Conservation (phyloP, 176 grass and related monocot genomes). For the Panicum miliaceum region DNA sequence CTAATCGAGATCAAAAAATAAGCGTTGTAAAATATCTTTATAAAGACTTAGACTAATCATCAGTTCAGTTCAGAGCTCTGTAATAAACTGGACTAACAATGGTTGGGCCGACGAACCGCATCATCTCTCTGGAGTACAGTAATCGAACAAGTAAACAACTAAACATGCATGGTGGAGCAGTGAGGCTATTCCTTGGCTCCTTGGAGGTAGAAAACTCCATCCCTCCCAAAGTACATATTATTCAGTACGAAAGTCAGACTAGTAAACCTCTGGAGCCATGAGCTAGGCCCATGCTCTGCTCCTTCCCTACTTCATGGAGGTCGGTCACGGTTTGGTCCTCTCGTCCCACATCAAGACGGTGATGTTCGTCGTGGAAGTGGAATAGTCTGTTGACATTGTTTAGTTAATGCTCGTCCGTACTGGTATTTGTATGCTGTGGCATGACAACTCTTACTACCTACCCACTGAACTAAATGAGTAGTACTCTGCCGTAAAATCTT, state of each 20-base stretch:
- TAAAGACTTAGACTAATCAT: no score
- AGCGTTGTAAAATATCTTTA: no score
- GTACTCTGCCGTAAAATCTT: no score
- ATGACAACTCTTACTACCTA: neutral
- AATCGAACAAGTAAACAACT: no score
- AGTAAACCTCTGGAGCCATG: neutral
- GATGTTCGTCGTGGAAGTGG: neutral
- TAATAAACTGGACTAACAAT: no score
- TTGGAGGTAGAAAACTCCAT: neutral
- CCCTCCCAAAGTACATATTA: neutral
- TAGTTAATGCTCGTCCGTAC: neutral
- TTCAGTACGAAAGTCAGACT: neutral
- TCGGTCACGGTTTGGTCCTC: neutral
- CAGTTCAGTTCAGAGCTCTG: no score
- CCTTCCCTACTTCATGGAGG: neutral
- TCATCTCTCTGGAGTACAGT: no score
- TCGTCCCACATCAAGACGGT: neutral
- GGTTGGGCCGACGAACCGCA: no score
- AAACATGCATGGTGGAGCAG: no score
- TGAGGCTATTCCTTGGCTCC: no score
- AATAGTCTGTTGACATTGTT: neutral
- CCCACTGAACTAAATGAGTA: neutral
- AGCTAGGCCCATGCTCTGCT: no score
- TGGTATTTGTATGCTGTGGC: neutral
- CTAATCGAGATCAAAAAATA: no score